A percentile compares a stretch with the other conserved stretches of the same genome.
phyloP scores from a whole-genome alignment of 2,329 filamentous ascomycete species.

The Aureobasidium uvarum region DNA sequence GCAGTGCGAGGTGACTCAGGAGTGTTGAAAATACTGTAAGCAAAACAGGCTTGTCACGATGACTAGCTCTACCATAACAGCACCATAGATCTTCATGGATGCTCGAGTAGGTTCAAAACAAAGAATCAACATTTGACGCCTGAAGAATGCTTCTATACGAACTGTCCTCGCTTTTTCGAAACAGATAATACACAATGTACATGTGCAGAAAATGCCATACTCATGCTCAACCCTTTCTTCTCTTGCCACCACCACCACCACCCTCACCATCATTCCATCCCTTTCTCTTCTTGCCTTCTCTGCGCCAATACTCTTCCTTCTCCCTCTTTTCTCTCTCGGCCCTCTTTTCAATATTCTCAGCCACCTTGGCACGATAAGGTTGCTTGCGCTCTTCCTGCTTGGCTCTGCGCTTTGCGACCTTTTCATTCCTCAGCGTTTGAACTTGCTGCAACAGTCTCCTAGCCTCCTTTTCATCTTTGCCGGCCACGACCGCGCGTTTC shows the following conservation, averaged over 20 bases:
- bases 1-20: too few species aligned
- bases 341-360: constrained; percentile 80
- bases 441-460: constrained; percentile 90
- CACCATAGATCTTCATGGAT: too few species aligned
- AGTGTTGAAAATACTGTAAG: too few species aligned
- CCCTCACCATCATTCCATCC: constrained; percentile 53
- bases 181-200: neutral
- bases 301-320: constrained; percentile 87
- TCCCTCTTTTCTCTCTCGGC: constrained; percentile 84
- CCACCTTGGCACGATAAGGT: constrained; percentile 78
- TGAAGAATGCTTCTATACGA: constrained; percentile 13
- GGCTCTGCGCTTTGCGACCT: constrained; percentile 73
- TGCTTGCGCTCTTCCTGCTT: constrained; percentile 87
- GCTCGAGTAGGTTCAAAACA: too few species aligned
- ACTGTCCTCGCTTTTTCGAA: constrained; percentile 1
- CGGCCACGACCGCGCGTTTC: constrained; percentile 86
- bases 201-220: neutral
- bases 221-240: constrained; percentile 30
- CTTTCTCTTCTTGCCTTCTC: constrained; percentile 79
- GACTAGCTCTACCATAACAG: too few species aligned
- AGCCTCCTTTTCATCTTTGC: constrained; percentile 80
- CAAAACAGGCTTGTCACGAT: too few species aligned
- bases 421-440: constrained; percentile 85
- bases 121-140: constrained; percentile 8
- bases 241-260: constrained; percentile 39